Base-by-base conservation (phyloP, 2,329 filamentous ascomycete genomes). In the Venturia aucupariae region DNA sequence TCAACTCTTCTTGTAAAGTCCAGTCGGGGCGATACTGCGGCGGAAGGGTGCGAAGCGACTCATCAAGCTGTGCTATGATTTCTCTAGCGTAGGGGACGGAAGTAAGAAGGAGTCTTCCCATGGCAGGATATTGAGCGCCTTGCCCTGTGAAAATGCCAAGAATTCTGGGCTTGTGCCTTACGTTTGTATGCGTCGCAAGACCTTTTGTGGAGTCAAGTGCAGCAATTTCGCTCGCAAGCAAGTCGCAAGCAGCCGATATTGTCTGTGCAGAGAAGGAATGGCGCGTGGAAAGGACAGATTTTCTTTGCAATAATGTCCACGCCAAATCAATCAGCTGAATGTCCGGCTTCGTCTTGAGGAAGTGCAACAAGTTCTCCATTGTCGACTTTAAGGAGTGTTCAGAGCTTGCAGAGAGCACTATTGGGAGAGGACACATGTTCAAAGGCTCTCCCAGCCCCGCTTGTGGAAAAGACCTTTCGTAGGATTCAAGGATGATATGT, bases 101-200 rank as follows among this genome's bases (percentile, higher is more conserved):
- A 35, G 3, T 22, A 39, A 32, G 27, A 35, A 59, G 19, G 19
- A 35, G 7, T 24, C 4, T 63, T 46, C 70, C 71, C 69, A 73
- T 71, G 0, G 62, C 64, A 17, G 69, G 63, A 68, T 69, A 75
- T 63, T 75, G 74, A 2, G 72, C 72, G 19, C 74, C 74, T 65
- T 76, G 74, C 1, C 74, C 74, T 1, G 73, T 75, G 66, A 75
- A 76, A 22, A 76, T 38, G 38, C 66, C 63, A 11, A 61, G 57
- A 27, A 65, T n/a, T 13, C 32, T 38, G 22, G 39, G 57, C 27
- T 41, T 59, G 55, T 35, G 55, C 61, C 46, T 51, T 10, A 51
- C n/a, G 46, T 51, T 24, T 51, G 46, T 24, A 6, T 51, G 11
- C 11, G n/a, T 27, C n/a, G 46, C 19, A 19, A 51, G 24, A 4